These are phyloP conservation scores for Globisporangium solare DNA, from an alignment of 352 stramenopile genomes.

Conservation along the genomic window DNA sequence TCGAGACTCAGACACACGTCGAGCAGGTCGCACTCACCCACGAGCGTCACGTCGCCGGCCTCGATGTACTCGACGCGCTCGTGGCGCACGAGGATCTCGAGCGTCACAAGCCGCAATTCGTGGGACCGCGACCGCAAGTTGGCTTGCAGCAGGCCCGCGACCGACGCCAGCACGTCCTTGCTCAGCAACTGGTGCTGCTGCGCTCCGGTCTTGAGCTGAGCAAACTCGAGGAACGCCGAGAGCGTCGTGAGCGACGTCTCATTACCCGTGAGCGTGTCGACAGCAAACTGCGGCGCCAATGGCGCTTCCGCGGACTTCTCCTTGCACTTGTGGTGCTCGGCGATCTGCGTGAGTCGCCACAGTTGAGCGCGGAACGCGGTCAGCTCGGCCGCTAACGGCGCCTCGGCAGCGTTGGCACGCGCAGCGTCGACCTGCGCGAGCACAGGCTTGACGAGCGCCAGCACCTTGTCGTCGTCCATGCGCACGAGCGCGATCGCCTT, in stretches of 20 bases:
- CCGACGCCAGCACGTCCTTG: conserved; percentile 22
- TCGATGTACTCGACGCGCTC: conserved; percentile 53
- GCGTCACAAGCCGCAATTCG: conserved; percentile 54
- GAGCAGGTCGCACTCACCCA: conserved; percentile 60
- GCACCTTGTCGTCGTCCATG: conserved; percentile 31
- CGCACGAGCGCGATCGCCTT: conserved; percentile 50
- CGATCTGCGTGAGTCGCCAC: conserved; percentile 69
- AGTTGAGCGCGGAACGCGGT: conserved; percentile 47
- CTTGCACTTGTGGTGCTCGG: conserved; percentile 23
- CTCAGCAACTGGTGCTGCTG: conserved; percentile 45
- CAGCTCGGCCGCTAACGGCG: conserved; percentile 8
- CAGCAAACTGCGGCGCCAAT: conserved; percentile 21
- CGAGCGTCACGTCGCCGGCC: conserved; percentile 28
- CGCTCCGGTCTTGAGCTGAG: conserved; percentile 53
- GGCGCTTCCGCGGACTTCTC: conserved; percentile 12
- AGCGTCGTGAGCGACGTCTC: conserved; percentile 55
- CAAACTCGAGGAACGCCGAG: conserved; percentile 48
- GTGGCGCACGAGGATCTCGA: conserved; percentile 60
- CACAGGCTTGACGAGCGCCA: conserved; percentile 36
- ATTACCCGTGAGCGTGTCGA: conserved; percentile 33
- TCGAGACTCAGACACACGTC: conserved; percentile 70
- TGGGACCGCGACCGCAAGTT: conserved; percentile 71
- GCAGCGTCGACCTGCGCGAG: conserved; percentile 31
- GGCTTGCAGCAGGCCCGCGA: conserved; percentile 34
- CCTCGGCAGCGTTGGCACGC: conserved; percentile 11